Percentiles rank a stretch among this genome's conserved stretches.
Conservation (phyloP, 768 basidiomycete genomes). For the Lepiota subincarnata region DNA sequence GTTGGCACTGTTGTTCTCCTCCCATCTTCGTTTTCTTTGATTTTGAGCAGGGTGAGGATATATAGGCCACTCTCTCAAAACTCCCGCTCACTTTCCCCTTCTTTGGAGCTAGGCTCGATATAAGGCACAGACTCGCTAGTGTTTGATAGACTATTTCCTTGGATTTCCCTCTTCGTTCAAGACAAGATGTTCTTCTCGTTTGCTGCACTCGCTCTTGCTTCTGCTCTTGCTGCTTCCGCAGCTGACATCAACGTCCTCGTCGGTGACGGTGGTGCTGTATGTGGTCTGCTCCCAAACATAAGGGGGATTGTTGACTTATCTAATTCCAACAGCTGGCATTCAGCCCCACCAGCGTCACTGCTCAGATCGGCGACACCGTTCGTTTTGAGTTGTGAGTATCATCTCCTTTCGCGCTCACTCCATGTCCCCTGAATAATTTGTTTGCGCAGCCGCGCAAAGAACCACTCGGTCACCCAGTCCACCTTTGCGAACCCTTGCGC, state of each 20-base stretch:
- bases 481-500: slow-evolving; percentile 53
- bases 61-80: not conserved
- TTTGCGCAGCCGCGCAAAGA: slow-evolving; percentile 33
- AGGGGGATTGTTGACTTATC: not conserved
- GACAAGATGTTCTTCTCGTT: slow-evolving; percentile 3
- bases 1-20: slow-evolving; percentile 6
- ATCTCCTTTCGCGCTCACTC: not conserved
- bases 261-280: slow-evolving; percentile 33
- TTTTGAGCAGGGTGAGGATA: slow-evolving; percentile 17
- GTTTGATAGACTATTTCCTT: slow-evolving; percentile 2
- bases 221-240: slow-evolving; percentile 36
- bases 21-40: slow-evolving; percentile 11
- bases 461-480: slow-evolving; percentile 57
- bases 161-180: not conserved
- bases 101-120: slow-evolving; percentile 27
- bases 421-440: not conserved
- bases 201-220: slow-evolving; percentile 43
- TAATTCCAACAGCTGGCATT: slow-evolving; percentile 30
- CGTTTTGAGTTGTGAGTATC: slow-evolving; percentile 48
- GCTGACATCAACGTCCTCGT: slow-evolving; percentile 35
- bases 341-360: slow-evolving; percentile 35
- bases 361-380: slow-evolving; percentile 42
- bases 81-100: not conserved
- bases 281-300: slow-evolving; percentile 4
- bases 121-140: slow-evolving; percentile 4